These are phyloP conservation scores for Globisporangium uncinulatum DNA, from an alignment of 352 stramenopile genomes.

Conservation along the genomic window DNA sequence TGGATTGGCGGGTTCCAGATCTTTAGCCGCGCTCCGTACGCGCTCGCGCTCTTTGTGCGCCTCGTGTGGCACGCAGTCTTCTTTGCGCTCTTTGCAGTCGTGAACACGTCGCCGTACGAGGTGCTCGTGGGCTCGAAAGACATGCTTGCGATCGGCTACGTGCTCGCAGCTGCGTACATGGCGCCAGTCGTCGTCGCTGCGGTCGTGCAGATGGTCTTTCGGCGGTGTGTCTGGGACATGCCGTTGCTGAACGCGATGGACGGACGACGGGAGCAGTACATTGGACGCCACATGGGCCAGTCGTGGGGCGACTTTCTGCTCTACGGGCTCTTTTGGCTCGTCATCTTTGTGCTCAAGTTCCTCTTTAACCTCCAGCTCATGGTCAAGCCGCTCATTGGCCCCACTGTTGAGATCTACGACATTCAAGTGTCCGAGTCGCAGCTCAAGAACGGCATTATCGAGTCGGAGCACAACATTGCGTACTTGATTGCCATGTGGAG, in stretches of 20 bases:
- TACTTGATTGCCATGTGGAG: conserved; percentile 77
- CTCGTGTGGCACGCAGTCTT: conserved; percentile 82
- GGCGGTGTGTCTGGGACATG: conserved; percentile 45
- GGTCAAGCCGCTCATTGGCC: conserved; percentile 95
- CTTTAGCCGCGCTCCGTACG: conserved; percentile 55
- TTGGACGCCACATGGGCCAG: conserved; percentile 76
- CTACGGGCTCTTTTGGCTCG: conserved; percentile 72
- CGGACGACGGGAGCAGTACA: conserved; percentile 69
- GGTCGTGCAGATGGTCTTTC: conserved; percentile 65
- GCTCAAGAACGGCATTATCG: conserved; percentile 49
- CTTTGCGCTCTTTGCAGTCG: conserved; percentile 62
- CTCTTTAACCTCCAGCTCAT: conserved; percentile 97
- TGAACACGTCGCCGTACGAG: conserved; percentile 70
- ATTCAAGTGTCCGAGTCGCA: conserved; percentile 43
- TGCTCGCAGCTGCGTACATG: conserved; percentile 53
- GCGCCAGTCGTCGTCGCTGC: conserved; percentile 49
- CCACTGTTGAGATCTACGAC: conserved; percentile 93
- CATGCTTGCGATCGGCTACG: conserved; percentile 54
- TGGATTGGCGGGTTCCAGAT: conserved; percentile 79
- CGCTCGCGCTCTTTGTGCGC: conserved; percentile 52
- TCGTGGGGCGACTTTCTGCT: conserved; percentile 53
- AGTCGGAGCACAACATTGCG: conserved; percentile 76
- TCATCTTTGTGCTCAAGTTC: conserved; percentile 93
- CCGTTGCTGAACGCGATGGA: conserved; percentile 59
- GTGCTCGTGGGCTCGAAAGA: conserved; percentile 45